Base-by-base conservation (phyloP, 106 monocot species). In the Cymbidium sinense region DNA sequence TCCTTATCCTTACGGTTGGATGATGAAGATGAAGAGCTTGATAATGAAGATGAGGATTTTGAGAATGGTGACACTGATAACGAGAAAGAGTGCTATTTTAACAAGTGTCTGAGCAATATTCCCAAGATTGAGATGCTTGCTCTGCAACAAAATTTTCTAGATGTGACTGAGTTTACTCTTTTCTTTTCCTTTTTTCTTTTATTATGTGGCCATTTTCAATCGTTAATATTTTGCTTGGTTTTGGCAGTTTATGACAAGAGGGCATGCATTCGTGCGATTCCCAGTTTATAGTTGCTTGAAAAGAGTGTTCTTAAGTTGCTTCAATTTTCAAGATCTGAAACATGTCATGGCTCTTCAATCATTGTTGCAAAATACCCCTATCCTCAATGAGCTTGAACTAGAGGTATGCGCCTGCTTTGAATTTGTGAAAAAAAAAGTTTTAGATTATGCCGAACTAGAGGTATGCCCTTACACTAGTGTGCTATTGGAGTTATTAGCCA, bases 241-340 rank as follows among this genome's bases (percentile, higher is more conserved):
- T 77, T 64, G 12, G 36, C 77, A 77, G 77, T 77, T 77, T 19
- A 61, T 77, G 61, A 61, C 77, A 1, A 77, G 58, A 62, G 61
- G 61, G 8, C 54, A 61, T 3, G 36, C 61, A 37, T 77, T 62
- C 11, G 77, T 61, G 36, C 55, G 37, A 13, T 61, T 77, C 34
- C 77, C 77, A 8, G 41, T 23, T n/a, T 77, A 77, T 37, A 77
- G 23, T 77, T 77, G 61, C 36, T 64, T 77, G 58, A 77, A 36
- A 23, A 77, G 39, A 61, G 35, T 77, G 37, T 61, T 61, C 62
- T 25, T 77, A 13, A 77, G 36, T 25, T 58, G 54, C 13, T 54
- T 77, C 21, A 77, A 77, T 61, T 77, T 77, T 15, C 23, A 77
- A 36, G 77, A 77, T 47, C 34, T 62, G 77, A 77, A 61, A 12